Evolutionary conservation across 495 filamentous ascomycete genomes (phyloP).

Genomic region (Daldinia vernicosa): DNA sequence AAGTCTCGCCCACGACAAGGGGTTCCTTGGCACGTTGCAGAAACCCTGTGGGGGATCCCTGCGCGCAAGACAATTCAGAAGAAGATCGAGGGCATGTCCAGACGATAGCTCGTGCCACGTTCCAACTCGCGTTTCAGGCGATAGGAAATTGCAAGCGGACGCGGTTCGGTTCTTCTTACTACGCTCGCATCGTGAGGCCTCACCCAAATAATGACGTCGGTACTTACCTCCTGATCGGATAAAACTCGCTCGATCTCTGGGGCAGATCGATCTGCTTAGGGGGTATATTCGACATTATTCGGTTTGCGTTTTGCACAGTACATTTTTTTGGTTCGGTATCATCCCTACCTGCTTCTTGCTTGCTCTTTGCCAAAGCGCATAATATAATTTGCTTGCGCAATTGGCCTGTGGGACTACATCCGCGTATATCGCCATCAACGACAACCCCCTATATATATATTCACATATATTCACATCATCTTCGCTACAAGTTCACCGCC

Average conservation of each 20-base stretch:
- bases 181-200: conserved; percentile 20
- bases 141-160: conserved; percentile 32
- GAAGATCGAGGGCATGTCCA: conserved; percentile 31
- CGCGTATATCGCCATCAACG: not conserved
- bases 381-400: not conserved
- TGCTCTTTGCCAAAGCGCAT: not conserved
- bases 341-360: not conserved
- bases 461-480: not conserved
- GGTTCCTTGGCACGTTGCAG: conserved; percentile 36
- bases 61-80: conserved; percentile 19
- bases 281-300: conserved; percentile 5
- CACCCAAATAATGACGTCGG: conserved; percentile 27
- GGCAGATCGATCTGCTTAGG: conserved; percentile 16
- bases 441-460: not conserved
- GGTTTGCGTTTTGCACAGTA: conserved; percentile 4
- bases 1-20: conserved; percentile 19
- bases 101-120: conserved; percentile 28
- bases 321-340: not conserved
- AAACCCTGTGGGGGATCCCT: conserved; percentile 23
- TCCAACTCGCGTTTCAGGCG: conserved; percentile 32
- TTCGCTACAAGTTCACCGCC: not conserved
- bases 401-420: not conserved
- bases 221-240: conserved; percentile 18
- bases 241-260: conserved; percentile 31
- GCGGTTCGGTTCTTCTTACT: not conserved